A percentile compares a stretch with the other conserved stretches of the same genome.
phyloP scores from a whole-genome alignment of 116 monocot species.

The Thalassia testudinum region DNA sequence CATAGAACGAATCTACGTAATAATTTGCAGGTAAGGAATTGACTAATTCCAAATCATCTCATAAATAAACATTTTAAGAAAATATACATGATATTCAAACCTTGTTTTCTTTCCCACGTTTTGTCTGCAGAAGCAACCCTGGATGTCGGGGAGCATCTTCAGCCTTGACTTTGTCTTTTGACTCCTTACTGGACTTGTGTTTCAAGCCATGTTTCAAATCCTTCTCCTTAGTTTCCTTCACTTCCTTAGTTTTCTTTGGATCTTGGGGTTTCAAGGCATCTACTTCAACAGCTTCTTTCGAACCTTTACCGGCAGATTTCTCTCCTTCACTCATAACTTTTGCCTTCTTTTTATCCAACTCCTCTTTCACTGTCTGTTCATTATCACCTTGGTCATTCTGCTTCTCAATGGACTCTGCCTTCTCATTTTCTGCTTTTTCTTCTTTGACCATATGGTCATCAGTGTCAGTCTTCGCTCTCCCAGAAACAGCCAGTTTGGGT shows the following conservation, averaged over 20 bases:
- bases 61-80: background rate
- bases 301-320: too few relatives aligned
- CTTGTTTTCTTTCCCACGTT: slow-evolving; percentile 44
- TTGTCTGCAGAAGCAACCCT: slow-evolving; percentile 61
- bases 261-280: too few relatives aligned
- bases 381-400: too few relatives aligned
- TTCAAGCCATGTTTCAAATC: slow-evolving; percentile 11
- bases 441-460: slow-evolving; percentile 21
- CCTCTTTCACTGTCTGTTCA: slow-evolving; percentile 7
- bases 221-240: slow-evolving; percentile 37
- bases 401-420: background rate
- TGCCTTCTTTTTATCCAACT: slow-evolving; percentile 1
- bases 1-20: slow-evolving; percentile 49
- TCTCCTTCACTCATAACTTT: too few relatives aligned
- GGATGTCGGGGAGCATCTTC: slow-evolving; percentile 62
- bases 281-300: too few relatives aligned
- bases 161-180: slow-evolving; percentile 30
- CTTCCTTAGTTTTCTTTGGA: slow-evolving; percentile 19
- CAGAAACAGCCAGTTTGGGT: slow-evolving; percentile 7
- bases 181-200: slow-evolving; percentile 28
- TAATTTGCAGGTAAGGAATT: background rate
- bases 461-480: slow-evolving; percentile 11
- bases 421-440: slow-evolving; percentile 26
- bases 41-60: background rate
- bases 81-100: slow-evolving; percentile 34